Base-by-base conservation (phyloP, 768 basidiomycete genomes). In the Phaeolepiota aurea region DNA sequence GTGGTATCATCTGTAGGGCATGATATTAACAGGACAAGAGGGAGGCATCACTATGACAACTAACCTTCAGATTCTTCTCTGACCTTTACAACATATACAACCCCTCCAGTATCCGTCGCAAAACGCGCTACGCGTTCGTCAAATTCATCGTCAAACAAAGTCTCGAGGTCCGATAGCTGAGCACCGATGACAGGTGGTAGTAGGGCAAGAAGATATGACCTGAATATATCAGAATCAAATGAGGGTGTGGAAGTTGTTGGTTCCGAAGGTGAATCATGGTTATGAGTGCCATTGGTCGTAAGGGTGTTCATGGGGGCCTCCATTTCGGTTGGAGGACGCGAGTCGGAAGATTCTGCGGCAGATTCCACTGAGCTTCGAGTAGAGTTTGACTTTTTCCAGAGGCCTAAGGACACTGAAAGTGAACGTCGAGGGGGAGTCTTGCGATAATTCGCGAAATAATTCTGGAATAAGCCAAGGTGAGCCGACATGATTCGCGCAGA, bases 151-250 rank as follows among this genome's bases (percentile, higher is more conserved):
- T 87, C 82, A 48, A 91, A 80, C 23, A 86, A 54, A 0, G 74
- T 64, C 25, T 81, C 70, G 2, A 92, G 64, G 41, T 91, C 87
- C 30, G 69, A 64, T 0, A 68, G 67, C 9, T 64, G 54, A 2
- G 87, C 81, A n/a, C 79, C 87, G n/a, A 93, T 71, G 1, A 90
- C 72, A 9, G 87, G 83, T 1, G 90, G 89, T 2, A 93, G 65
- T 16, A 93, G 68, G 1, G 76, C 66, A 31, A 74, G 63, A 20
- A 92, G 67, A 61, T 90, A 92, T 5, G 70, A 63, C 44, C 72
- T 76, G 56, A 92, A 87, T 42, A 82, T 59, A 20, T 72, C 66
- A 7, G 82, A 57, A 59, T 91, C 87, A 57, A 88, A 88, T 22
- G 69, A 54, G 10, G 61, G 41, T 23, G 57, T 38, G 22, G 69